Evolutionary conservation across 225 moss, liverwort and hornwort species (phyloP), one percentile per base, ranked within the genome.

Genomic region (Bryum argenteum): DNA sequence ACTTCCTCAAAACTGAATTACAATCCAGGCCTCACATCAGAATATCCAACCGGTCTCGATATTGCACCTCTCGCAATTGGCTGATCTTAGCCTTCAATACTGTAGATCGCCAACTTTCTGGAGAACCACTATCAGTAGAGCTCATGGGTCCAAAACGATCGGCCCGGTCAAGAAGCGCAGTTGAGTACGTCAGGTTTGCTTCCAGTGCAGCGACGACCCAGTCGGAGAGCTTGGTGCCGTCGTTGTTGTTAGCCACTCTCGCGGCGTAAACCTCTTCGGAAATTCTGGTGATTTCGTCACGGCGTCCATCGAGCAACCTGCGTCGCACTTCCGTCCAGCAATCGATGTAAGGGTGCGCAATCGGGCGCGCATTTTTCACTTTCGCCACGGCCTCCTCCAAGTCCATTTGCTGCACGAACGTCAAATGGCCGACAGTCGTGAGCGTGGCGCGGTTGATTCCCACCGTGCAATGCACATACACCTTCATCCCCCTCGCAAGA

Each of bases 391-490:
- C 84, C 10, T 77, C 77, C 47, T 71, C 63, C 24, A 82, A 65
- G 11, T 82, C 82, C 84, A 84, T 80, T 23, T 79, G 66, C 65
- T 88, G 81, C 4, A 88, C 77, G 26, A 88, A 88, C 17, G 87
- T 88, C 28, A 88, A 65, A 12, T 84, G 43, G 17, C 84, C 87
- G 3, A 88, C 87, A 10, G 84, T 79, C 3, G 84, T 79, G 8
- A 88, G 65, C 28, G 84, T 88, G 2, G 87, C 82, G 5, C 87
- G 84, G 69, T 88, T 88, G 11, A 88, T 88, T 2, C 87, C 87
- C 13, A 84, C 87, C 18, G 87, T 88, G 82, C 87, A 88, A 42
- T 88, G 87, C 28, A 88, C 84, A 28, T 88, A 88, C 4, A 88
- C 84, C 69, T 84, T 84, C 84, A 84, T 61, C 22, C 84, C 82